Percentiles rank a stretch among this genome's conserved stretches.
These are phyloP conservation scores for Oxalis stricta DNA, from an alignment of 441 rosid species.

Conservation along the genomic window DNA sequence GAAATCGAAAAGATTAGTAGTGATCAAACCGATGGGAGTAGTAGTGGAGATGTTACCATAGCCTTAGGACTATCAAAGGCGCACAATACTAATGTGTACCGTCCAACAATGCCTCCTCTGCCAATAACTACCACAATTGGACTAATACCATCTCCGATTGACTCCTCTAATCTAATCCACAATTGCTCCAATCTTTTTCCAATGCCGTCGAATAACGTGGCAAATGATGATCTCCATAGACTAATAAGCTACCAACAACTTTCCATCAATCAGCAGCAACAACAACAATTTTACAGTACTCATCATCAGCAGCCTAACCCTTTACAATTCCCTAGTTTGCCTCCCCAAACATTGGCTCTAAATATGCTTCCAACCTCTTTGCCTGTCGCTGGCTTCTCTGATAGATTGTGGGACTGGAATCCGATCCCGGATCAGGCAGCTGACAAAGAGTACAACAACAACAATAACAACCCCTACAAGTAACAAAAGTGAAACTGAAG, in stretches of 20 bases:
- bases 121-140: conserved; percentile 21
- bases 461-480: conserved; percentile 55
- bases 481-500: conserved; percentile 14
- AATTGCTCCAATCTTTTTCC: conserved; percentile 17
- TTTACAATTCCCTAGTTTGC: conserved; percentile 21
- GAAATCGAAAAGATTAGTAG: conserved; percentile 26
- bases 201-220: too few relatives aligned
- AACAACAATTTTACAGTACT: conserved; percentile 15
- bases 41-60: conserved; percentile 51
- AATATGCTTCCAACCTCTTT: conserved; percentile 30
- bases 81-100: conserved; percentile 39
- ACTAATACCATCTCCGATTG: conserved; percentile 18
- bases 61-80: conserved; percentile 48
- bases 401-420: conserved; percentile 80
- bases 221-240: conserved; percentile 75
- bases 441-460: conserved; percentile 42
- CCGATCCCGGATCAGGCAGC: conserved; percentile 54
- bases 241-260: conserved; percentile 58
- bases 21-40: conserved; percentile 45
- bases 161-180: conserved; percentile 12
- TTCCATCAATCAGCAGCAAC: conserved; percentile 19
- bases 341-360: conserved; percentile 26
- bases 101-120: conserved; percentile 25
- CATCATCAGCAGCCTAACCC: conserved; percentile 33
- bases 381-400: conserved; percentile 37